Percentiles rank a stretch among this genome's conserved stretches.
phyloP scores from a whole-genome alignment of 1,284 basidiomycete species.

The Ceratobasidium theobromae region DNA sequence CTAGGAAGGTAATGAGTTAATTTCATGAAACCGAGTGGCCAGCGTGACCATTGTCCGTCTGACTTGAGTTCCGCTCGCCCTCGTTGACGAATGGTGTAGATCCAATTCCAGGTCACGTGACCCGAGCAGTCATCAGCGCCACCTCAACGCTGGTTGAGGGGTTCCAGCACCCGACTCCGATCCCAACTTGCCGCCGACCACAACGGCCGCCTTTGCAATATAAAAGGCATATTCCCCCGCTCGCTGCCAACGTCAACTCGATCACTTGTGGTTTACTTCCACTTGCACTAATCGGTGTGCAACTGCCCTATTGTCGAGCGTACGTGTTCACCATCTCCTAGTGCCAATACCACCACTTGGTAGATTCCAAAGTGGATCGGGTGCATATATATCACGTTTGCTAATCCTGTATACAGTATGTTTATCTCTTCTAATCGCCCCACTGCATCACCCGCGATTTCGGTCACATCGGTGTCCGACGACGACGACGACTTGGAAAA shows the following conservation, averaged over 20 bases:
- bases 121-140: constrained; percentile 19
- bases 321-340: not conserved
- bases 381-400: not conserved
- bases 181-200: not conserved
- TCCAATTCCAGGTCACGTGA: not conserved
- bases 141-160: constrained; percentile 21
- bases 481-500: constrained; percentile 63
- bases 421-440: constrained; percentile 31
- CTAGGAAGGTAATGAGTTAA: not conserved
- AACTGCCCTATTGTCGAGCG: no score
- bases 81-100: not conserved
- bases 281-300: no score
- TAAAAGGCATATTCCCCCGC: no score
- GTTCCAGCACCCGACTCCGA: not conserved
- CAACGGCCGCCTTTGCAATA: not conserved
- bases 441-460: constrained; percentile 44
- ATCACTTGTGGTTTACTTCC: no score
- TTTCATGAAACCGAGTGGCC: no score
- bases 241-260: no score
- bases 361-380: not conserved
- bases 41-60: no score
- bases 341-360: not conserved
- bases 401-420: not conserved
- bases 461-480: constrained; percentile 38
- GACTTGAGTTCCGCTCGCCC: not conserved